Evolutionary conservation across 1,284 basidiomycete genomes (phyloP).

Genomic region (Rhodofomes roseus): DNA sequence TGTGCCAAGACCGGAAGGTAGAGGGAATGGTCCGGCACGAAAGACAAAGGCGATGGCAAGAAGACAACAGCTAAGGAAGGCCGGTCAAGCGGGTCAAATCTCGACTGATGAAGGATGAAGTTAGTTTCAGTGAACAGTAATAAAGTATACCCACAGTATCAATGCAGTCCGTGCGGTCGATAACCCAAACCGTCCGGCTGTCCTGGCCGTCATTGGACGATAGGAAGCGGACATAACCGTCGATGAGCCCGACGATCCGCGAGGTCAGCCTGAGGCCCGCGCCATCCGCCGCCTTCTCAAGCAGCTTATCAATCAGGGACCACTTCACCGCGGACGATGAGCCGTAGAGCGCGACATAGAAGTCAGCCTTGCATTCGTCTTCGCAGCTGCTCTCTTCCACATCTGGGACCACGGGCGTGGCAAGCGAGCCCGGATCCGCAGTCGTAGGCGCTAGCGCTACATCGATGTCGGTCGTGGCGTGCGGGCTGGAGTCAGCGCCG

Average conservation of each 20-base stretch:
- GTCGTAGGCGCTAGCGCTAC: conserved; percentile 12
- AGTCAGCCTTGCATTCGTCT: conserved; percentile 31
- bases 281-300: conserved; percentile 38
- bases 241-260: conserved; percentile 12
- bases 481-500: conserved; percentile 8
- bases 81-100: conserved; percentile 33
- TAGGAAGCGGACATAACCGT: conserved; percentile 16
- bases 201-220: conserved; percentile 12
- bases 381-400: conserved; percentile 20
- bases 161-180: conserved; percentile 47
- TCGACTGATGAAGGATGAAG: conserved; percentile 43
- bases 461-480: conserved; percentile 5
- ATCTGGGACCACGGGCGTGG: conserved; percentile 36
- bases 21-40: conserved; percentile 48
- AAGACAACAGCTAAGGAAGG: conserved; percentile 65
- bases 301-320: conserved; percentile 50
- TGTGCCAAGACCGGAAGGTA: conserved; percentile 58
- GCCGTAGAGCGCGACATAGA: conserved; percentile 64
- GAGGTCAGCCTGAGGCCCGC: conserved; percentile 19
- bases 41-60: conserved; percentile 45
- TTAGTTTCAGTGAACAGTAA: conserved; percentile 33
- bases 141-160: conserved; percentile 43
- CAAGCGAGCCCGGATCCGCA: conserved; percentile 35
- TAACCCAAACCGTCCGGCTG: conserved; percentile 38
- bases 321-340: conserved; percentile 51